Conservation (phyloP, 208 protist species). For the Acanthamoeba castellanii region DNA sequence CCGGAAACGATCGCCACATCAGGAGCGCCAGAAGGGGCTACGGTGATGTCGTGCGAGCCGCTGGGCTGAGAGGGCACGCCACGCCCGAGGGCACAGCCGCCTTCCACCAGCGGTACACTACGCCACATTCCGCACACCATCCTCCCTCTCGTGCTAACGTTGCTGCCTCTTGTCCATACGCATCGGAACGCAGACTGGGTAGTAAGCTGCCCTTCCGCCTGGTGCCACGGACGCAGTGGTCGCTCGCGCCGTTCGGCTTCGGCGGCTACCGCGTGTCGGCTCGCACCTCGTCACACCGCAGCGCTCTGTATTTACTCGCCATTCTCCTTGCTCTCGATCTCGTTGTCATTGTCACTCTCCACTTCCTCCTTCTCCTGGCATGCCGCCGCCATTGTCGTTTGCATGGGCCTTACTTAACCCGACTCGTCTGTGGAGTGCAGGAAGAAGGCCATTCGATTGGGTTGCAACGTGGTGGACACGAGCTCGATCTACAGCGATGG, state of each 20-base stretch:
- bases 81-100: neutral
- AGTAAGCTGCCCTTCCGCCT: conserved; percentile 18
- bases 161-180: neutral
- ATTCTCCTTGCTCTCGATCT: neutral
- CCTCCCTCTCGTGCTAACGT: neutral
- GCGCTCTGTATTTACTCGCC: neutral
- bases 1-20: neutral
- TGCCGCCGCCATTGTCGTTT: neutral
- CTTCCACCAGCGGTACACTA: neutral
- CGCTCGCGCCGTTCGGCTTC: neutral
- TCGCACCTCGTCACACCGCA: neutral
- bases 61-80: neutral
- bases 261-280: neutral
- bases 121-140: neutral
- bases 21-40: neutral
- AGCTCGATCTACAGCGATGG: conserved; percentile 33
- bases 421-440: neutral
- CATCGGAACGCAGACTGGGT: neutral
- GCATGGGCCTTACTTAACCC: neutral
- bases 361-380: too few relatives aligned
- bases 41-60: neutral
- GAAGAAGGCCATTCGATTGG: conserved; percentile 24
- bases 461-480: conserved; percentile 47
- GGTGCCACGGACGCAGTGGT: neutral
- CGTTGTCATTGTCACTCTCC: neutral